A percentile compares a stretch with the other conserved stretches of the same genome.
Conservation (phyloP, 1,284 basidiomycete genomes). For the Austroboletus niveus region DNA sequence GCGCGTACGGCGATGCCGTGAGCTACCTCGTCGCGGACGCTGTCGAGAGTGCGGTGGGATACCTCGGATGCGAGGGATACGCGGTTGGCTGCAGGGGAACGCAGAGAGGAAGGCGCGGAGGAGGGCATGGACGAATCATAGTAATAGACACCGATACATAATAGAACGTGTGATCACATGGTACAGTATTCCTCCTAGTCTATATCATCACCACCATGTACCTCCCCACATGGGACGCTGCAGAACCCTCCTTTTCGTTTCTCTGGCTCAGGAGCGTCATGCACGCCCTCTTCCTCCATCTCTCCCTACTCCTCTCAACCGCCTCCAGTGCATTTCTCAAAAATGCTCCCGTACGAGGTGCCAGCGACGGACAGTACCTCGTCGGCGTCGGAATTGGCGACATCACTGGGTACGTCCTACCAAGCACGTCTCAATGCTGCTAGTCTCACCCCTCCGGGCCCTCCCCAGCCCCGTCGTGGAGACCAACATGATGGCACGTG, state of each 20-base stretch:
- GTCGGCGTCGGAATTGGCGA: slow-evolving; percentile 60
- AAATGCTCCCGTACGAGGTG: background rate
- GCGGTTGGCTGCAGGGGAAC: too few species aligned
- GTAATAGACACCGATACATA: too few species aligned
- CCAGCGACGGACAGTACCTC: slow-evolving; percentile 21
- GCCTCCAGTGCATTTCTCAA: background rate
- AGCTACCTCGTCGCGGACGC: slow-evolving; percentile 61
- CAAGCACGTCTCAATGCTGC: background rate
- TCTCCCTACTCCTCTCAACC: slow-evolving; percentile 14
- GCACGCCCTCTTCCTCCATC: slow-evolving; percentile 17
- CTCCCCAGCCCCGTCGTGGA: slow-evolving; percentile 63
- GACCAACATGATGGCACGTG: slow-evolving; percentile 71
- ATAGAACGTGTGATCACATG: too few species aligned
- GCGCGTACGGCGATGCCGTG: slow-evolving; percentile 55
- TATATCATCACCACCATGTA: background rate
- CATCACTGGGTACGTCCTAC: slow-evolving; percentile 60
- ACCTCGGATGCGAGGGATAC: background rate
- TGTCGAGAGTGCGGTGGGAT: slow-evolving; percentile 48
- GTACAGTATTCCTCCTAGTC: too few species aligned
- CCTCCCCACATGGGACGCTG: slow-evolving; percentile 16
- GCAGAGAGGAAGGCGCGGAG: background rate
- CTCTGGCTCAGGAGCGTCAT: slow-evolving; percentile 16
- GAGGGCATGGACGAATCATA: background rate
- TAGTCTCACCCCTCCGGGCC: background rate
- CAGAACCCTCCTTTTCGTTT: slow-evolving; percentile 14